These are phyloP conservation scores for Eutreptiella sp. DNA, from an alignment of 208 protist species.

Conservation along the genomic window DNA sequence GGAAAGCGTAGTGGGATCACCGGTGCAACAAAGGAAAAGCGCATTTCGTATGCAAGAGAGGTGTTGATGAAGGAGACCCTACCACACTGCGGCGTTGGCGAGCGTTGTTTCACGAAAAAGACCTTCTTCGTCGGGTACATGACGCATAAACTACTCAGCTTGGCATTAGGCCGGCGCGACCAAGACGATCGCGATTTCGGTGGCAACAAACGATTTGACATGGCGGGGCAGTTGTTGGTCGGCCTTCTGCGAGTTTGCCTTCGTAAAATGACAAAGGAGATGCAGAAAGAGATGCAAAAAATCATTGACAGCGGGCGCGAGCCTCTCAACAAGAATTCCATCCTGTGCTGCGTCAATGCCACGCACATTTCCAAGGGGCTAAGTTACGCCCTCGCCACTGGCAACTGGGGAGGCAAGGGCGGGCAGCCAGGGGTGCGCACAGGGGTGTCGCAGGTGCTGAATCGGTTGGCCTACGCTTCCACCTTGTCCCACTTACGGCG, in stretches of 20 bases:
- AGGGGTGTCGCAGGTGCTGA: conserved; percentile 87
- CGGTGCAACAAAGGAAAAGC: conserved; percentile 66
- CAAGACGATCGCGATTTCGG: conserved; percentile 88
- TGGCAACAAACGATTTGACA: conserved; percentile 88
- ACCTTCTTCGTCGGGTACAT: conserved; percentile 80
- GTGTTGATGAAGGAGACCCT: conserved; percentile 83
- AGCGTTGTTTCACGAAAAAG: conserved; percentile 73
- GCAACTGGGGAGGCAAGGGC: conserved; percentile 85
- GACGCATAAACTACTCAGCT: conserved; percentile 66
- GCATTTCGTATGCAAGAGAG: conserved; percentile 85
- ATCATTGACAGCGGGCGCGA: conserved; percentile 39
- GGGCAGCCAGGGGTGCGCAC: conserved; percentile 42
- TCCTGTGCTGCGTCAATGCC: too few relatives aligned
- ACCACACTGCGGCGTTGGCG: conserved; percentile 78
- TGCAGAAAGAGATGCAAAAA: conserved; percentile 41
- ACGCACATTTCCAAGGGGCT: conserved; percentile 77
- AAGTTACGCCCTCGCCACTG: conserved; percentile 91
- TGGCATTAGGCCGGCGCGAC: conserved; percentile 58
- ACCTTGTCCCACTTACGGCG: conserved; percentile 95
- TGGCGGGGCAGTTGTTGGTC: conserved; percentile 79
- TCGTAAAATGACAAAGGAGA: conserved; percentile 47
- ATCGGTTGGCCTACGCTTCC: conserved; percentile 89
- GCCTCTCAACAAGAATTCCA: too few relatives aligned
- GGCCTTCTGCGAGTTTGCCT: conserved; percentile 68
- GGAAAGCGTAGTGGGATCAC: conserved; percentile 72